Evolutionary conservation across 1,284 basidiomycete species (phyloP), one percentile per base, ranked within the genome.

Genomic region (Rhizoctonia solani): DNA sequence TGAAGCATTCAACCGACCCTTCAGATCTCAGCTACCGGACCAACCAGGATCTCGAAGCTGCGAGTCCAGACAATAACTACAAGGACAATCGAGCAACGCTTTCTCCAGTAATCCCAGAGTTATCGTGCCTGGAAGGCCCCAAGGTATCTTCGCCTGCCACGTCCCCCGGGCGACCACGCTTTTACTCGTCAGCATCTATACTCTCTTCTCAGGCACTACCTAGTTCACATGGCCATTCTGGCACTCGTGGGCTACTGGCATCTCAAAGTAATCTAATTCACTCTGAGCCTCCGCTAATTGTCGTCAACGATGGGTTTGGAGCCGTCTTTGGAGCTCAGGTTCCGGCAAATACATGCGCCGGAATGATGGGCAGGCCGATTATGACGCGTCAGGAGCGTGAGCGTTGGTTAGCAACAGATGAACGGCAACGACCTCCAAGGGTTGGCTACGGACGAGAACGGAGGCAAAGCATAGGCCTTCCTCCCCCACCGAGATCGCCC

Each of bases 311-410:
- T 23, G 58, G 58, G 16, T 63, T 63, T 25, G 58, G 47, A 0
- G 58, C 58, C 47, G n/a, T 63, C 47, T 63, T 63, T 30, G 58
- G 58, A 16, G 58, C 58, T 29, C 58, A 63, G 29, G 47, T 63
- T 4, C 56, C 56, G n/a, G 11, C 44, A 11, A n/a, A 39, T 16
- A 19, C 6, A 4, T 34, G n/a, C 4, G 44, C 41, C 3, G 27
- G 55, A 13, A 58, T 19, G 25, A 46, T 61, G 29, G 58, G 58
- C n/a, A 32, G 21, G 13, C 58, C 58, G 34, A 63, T 63, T 52
- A 63, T 63, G 14, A 39, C 47, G 14, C 46, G 30, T n/a, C 47
- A 63, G 25, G 58, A 63, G 52, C 58, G 58, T 13, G 47, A 52
- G 4, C 46, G 47, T 25, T 34, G 47, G 16, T 29, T 63, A 13